Conservation (phyloP, 345 rosid genomes). For the Mallotus nudiflorus region DNA sequence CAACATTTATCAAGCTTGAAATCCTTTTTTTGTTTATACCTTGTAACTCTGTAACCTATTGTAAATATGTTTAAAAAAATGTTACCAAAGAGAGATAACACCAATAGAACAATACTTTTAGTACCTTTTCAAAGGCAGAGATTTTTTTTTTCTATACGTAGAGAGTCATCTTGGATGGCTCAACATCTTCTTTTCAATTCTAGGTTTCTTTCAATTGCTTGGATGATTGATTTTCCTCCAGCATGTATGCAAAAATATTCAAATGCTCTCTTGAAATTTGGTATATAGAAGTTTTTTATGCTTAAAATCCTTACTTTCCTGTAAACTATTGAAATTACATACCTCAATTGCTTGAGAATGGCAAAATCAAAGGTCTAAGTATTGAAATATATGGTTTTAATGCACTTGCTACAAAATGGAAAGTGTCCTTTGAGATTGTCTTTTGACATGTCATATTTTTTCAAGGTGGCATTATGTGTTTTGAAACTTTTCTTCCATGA, state of each 20-base stretch:
- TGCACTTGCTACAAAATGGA: background rate
- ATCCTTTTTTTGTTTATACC: background rate
- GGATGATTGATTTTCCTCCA: conserved; percentile 16
- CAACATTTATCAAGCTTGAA: too few species aligned
- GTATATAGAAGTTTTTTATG: background rate
- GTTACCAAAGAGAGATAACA: too few species aligned
- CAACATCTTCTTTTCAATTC: conserved; percentile 8
- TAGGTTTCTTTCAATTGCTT: conserved; percentile 9
- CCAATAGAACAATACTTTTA: too few species aligned
- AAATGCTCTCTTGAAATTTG: conserved; percentile 11
- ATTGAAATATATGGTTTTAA: background rate
- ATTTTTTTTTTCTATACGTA: conserved; percentile 15
- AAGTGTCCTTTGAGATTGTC: background rate
- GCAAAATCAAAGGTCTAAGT: conserved; percentile 12
- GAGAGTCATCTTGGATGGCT: conserved; percentile 16
- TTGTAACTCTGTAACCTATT: background rate
- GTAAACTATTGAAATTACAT: background rate
- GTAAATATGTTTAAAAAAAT: background rate
- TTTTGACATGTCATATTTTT: too few species aligned
- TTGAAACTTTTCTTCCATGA: too few species aligned
- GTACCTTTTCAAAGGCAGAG: too few species aligned
- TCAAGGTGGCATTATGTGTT: too few species aligned
- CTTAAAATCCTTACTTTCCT: background rate
- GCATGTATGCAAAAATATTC: conserved; percentile 17
- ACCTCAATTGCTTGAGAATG: conserved; percentile 8